Percentiles rank a stretch among this genome's conserved stretches.
Evolutionary conservation across 2,329 filamentous ascomycete genomes (phyloP).

Genomic region (Simplicillium sp.): DNA sequence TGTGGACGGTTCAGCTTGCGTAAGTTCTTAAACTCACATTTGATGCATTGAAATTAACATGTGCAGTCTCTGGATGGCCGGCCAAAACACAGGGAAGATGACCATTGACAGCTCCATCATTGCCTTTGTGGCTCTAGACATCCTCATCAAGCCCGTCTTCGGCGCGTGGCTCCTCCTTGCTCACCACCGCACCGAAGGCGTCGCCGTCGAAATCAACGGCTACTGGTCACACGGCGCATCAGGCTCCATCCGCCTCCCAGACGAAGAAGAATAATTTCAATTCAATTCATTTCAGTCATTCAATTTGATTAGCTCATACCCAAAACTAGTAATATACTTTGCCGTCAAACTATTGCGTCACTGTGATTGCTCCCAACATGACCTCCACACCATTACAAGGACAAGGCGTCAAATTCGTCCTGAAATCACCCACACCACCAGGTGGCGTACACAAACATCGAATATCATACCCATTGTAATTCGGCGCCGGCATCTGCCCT

Average conservation of each 20-base stretch:
- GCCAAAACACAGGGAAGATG: slow-evolving; percentile 14
- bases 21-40: too few species aligned
- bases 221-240: slow-evolving; percentile 27
- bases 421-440: too few species aligned
- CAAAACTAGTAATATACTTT: too few species aligned
- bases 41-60: too few species aligned
- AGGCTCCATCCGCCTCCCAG: slow-evolving; percentile 19
- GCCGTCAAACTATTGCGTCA: too few species aligned
- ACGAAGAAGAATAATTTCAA: neutral
- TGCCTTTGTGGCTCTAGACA: slow-evolving; percentile 19
- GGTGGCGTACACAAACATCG: too few species aligned
- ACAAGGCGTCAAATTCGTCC: too few species aligned
- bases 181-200: slow-evolving; percentile 24
- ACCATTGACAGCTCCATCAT: slow-evolving; percentile 19
- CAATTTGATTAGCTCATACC: too few species aligned
- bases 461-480: too few species aligned
- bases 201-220: slow-evolving; percentile 24
- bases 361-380: too few species aligned
- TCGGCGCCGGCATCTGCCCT: too few species aligned
- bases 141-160: slow-evolving; percentile 19
- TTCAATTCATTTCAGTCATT: neutral
- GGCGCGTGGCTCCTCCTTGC: slow-evolving; percentile 23
- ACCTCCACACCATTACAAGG: too few species aligned
- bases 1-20: slow-evolving; percentile 16
- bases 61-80: slow-evolving; percentile 17